Conservation (phyloP, 2,329 filamentous ascomycete genomes). For the Fusarium newnesense region DNA sequence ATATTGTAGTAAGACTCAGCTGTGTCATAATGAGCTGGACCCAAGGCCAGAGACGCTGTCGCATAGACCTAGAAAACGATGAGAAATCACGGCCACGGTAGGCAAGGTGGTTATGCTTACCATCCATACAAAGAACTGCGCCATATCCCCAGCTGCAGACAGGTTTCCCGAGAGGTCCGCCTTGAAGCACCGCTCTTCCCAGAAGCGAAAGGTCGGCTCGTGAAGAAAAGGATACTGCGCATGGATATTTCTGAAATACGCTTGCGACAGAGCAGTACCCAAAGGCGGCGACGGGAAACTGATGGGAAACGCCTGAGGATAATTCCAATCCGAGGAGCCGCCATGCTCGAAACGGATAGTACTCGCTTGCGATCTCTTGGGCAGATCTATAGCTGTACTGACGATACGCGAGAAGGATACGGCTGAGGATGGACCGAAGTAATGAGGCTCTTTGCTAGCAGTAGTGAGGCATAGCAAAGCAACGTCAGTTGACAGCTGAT, state of each 20-base stretch:
- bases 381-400: constrained; percentile 28
- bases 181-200: constrained; percentile 30
- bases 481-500: constrained; percentile 29
- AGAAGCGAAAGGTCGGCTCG: constrained; percentile 27
- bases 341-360: constrained; percentile 11
- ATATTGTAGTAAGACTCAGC: constrained; percentile 35
- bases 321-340: not conserved
- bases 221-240: constrained; percentile 30
- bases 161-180: constrained; percentile 21
- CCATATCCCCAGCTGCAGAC: constrained; percentile 22
- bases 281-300: constrained; percentile 18
- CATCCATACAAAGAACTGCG: constrained; percentile 34
- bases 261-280: constrained; percentile 19
- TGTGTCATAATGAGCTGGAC: constrained; percentile 26
- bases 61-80: constrained; percentile 14
- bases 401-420: constrained; percentile 32
- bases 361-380: constrained; percentile 24
- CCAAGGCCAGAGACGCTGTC: constrained; percentile 26
- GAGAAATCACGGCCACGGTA: not conserved
- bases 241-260: constrained; percentile 30
- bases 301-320: constrained; percentile 11
- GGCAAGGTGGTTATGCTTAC: not conserved
- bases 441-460: constrained; percentile 31
- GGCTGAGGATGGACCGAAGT: constrained; percentile 29
- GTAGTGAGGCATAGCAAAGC: constrained; percentile 24